These are phyloP conservation scores for Forsythia viridissima DNA, from an alignment of 257 asterid species.

Conservation along the genomic window DNA sequence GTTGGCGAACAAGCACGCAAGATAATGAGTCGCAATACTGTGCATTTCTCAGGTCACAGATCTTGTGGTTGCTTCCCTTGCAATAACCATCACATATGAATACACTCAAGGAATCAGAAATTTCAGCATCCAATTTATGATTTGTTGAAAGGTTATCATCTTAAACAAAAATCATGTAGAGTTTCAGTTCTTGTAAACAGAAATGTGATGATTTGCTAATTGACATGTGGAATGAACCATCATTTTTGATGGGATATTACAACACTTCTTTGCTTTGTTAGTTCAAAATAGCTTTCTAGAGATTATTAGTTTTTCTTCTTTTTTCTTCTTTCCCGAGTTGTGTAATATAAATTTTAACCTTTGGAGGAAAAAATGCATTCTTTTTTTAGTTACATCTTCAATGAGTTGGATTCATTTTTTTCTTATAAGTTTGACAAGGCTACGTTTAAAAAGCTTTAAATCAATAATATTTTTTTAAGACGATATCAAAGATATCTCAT, in stretches of 20 bases:
- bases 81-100: conserved; percentile 42
- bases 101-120: not conserved
- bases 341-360: no score
- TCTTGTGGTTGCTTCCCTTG: conserved; percentile 91
- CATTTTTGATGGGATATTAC: not conserved
- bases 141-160: not conserved
- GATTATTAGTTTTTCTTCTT: not conserved
- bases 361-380: no score
- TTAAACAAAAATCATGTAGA: not conserved
- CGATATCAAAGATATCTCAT: no score
- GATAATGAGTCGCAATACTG: conserved; percentile 42
- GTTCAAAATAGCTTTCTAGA: not conserved
- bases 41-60: conserved; percentile 39
- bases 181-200: not conserved
- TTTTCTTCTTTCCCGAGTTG: no score
- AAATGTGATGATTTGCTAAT: not conserved
- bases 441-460: no score
- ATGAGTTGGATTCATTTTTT: no score
- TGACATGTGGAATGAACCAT: not conserved
- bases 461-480: no score
- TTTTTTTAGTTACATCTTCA: no score
- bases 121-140: not conserved
- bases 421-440: no score
- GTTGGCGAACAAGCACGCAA: conserved; percentile 51
- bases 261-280: not conserved